Percentiles rank a stretch among this genome's conserved stretches.
Conservation (phyloP, 2,329 filamentous ascomycete genomes). For the Arthroderma sp. region DNA sequence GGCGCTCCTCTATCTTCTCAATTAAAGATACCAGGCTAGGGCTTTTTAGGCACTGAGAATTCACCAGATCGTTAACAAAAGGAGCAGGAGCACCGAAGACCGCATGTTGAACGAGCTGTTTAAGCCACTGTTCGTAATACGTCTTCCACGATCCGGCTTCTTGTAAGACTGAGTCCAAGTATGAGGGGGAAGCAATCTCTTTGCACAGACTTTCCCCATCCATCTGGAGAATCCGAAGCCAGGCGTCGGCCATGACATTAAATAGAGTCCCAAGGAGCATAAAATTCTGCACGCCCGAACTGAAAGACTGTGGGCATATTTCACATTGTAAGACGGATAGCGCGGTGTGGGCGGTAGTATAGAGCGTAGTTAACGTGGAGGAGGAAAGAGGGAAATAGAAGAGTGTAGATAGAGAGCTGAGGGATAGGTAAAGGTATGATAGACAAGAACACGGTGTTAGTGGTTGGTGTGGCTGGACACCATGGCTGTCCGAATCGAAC, state of each 20-base stretch:
- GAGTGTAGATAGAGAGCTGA: conserved; percentile 29
- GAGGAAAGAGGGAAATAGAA: conserved; percentile 29
- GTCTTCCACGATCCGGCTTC: conserved; percentile 16
- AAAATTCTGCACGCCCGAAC: conserved; percentile 32
- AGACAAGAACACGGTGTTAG: conserved; percentile 25
- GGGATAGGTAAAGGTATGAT: conserved; percentile 31
- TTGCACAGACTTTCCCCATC: conserved; percentile 25
- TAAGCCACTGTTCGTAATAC: conserved; percentile 28
- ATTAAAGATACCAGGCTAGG: conserved; percentile 27
- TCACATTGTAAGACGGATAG: conserved; percentile 30
- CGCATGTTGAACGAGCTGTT: conserved; percentile 22
- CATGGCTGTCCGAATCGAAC: background rate
- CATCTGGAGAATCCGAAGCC: conserved; percentile 27
- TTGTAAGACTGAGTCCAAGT: conserved; percentile 16
- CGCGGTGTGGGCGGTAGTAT: conserved; percentile 30
- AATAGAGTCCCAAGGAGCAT: conserved; percentile 34
- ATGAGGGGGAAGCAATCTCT: conserved; percentile 21
- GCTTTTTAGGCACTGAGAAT: conserved; percentile 18
- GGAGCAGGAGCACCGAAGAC: conserved; percentile 22
- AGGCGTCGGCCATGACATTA: conserved; percentile 31
- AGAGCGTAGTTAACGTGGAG: conserved; percentile 31
- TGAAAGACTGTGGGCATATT: conserved; percentile 29
- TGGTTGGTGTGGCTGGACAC: background rate
- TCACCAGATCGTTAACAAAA: conserved; percentile 11
- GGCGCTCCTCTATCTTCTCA: conserved; percentile 29